Percentiles rank a stretch among this genome's conserved stretches.
Conservation (phyloP, 768 basidiomycete genomes). For the Xerocomellus chrysenteron region DNA sequence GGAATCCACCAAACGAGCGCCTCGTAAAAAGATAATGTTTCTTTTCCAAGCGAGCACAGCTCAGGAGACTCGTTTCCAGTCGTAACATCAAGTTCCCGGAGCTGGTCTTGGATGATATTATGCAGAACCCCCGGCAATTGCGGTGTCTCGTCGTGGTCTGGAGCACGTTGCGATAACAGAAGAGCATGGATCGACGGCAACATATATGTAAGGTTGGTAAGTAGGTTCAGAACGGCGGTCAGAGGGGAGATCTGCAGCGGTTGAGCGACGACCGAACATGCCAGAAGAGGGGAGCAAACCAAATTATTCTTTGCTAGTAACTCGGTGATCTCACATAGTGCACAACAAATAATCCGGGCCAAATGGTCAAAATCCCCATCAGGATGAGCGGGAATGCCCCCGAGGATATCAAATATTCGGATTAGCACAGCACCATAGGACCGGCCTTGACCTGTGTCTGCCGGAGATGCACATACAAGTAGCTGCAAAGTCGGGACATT, state of each 20-base stretch:
- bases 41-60: conserved; percentile 37
- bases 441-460: conserved; percentile 24
- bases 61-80: conserved; percentile 23
- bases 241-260: conserved; percentile 43
- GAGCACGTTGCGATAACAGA: conserved; percentile 33
- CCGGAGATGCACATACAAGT: conserved; percentile 42
- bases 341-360: conserved; percentile 32
- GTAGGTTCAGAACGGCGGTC: conserved; percentile 51
- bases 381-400: conserved; percentile 20
- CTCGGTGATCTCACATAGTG: conserved; percentile 41
- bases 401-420: conserved; percentile 33
- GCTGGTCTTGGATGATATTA: conserved; percentile 40
- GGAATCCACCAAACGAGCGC: conserved; percentile 48
- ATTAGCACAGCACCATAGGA: conserved; percentile 45
- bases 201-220: conserved; percentile 45
- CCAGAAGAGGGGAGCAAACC: conserved; percentile 35
- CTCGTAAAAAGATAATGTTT: conserved; percentile 52
- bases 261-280: conserved; percentile 6
- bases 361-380: conserved; percentile 18
- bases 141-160: conserved; percentile 28
- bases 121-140: conserved; percentile 42
- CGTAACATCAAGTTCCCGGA: conserved; percentile 35
- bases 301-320: conserved; percentile 37
- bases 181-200: conserved; percentile 47
- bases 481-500: conserved; percentile 50